A percentile compares a stretch with the other conserved stretches of the same genome.
Evolutionary conservation across 768 basidiomycete species (phyloP).

Genomic region (Hygrophoropsis aurantiaca): DNA sequence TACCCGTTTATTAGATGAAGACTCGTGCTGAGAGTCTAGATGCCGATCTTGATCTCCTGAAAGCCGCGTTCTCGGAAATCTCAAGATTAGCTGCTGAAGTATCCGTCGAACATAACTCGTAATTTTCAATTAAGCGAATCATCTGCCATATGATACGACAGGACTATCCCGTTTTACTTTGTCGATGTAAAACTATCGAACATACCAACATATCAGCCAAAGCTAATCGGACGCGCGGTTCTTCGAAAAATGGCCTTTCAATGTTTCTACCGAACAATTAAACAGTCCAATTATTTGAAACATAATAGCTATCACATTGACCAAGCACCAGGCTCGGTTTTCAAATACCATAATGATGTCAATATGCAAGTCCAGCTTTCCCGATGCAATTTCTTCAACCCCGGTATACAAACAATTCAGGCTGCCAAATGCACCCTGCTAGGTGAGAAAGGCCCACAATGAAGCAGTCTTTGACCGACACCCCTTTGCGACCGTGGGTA

Average conservation of each 20-base stretch:
- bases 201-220: no score
- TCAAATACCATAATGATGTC: slow-evolving; percentile 8
- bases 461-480: slow-evolving; percentile 28
- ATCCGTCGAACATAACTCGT: slow-evolving; percentile 45
- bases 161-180: no score
- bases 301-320: no score
- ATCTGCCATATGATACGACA: no score
- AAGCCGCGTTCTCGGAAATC: slow-evolving; percentile 82
- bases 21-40: slow-evolving; percentile 83
- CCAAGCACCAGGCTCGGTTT: slow-evolving; percentile 15
- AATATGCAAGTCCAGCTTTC: slow-evolving; percentile 1
- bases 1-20: slow-evolving; percentile 68
- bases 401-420: slow-evolving; percentile 37
- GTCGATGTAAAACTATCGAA: no score
- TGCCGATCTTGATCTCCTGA: slow-evolving; percentile 77
- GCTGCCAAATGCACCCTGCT: slow-evolving; percentile 43
- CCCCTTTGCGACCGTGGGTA: slow-evolving; percentile 13
- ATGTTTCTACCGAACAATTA: no score
- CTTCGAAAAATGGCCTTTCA: no score
- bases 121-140: no score
- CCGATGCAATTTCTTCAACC: slow-evolving; percentile 4
- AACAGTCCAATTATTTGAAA: no score
- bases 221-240: no score
- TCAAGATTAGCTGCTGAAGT: slow-evolving; percentile 74
- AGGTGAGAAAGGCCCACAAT: slow-evolving; percentile 40